A percentile compares a stretch with the other conserved stretches of the same genome.
phyloP scores from a whole-genome alignment of 2,329 filamentous ascomycete species.

The Penicillium freii region DNA sequence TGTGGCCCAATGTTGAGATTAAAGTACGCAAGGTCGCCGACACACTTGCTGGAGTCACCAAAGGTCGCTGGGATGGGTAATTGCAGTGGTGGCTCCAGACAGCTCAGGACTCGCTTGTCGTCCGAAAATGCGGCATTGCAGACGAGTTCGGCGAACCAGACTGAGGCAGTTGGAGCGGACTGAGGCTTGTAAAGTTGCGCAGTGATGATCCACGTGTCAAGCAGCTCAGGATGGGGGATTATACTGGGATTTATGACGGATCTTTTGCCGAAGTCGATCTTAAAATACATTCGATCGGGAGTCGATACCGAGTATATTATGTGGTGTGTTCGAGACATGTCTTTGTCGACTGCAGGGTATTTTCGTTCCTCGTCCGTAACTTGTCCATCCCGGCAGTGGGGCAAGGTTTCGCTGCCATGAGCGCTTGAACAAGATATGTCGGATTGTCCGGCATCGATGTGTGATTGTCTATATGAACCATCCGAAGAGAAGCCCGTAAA shows the following conservation, averaged over 20 bases:
- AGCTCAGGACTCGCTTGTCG: conserved; percentile 33
- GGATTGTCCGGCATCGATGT: not conserved
- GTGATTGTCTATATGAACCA: not conserved
- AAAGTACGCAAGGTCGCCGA: conserved; percentile 45
- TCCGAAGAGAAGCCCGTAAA: not conserved
- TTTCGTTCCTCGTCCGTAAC: not conserved
- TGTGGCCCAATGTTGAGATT: conserved; percentile 53
- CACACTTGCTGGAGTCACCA: conserved; percentile 45
- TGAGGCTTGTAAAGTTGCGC: conserved; percentile 45
- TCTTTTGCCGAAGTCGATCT: conserved; percentile 48
- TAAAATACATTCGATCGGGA: conserved; percentile 49
- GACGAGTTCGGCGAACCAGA: conserved; percentile 47
- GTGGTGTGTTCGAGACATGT: conserved; percentile 19
- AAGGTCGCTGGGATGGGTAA: conserved; percentile 51
- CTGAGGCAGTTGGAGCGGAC: conserved; percentile 21
- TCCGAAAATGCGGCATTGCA: conserved; percentile 52
- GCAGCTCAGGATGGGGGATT: conserved; percentile 53
- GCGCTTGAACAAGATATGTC: not conserved
- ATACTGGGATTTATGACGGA: conserved; percentile 56
- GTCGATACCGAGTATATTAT: conserved; percentile 51
- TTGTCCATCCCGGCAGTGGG: not conserved
- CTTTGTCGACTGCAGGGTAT: not conserved
- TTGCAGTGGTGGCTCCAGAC: conserved; percentile 41
- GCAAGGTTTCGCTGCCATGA: not conserved
- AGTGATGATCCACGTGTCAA: conserved; percentile 53